Percentiles rank a stretch among this genome's conserved stretches.
These are phyloP conservation scores for Carpinus fangiana DNA, from an alignment of 306 rosid species.

Conservation along the genomic window DNA sequence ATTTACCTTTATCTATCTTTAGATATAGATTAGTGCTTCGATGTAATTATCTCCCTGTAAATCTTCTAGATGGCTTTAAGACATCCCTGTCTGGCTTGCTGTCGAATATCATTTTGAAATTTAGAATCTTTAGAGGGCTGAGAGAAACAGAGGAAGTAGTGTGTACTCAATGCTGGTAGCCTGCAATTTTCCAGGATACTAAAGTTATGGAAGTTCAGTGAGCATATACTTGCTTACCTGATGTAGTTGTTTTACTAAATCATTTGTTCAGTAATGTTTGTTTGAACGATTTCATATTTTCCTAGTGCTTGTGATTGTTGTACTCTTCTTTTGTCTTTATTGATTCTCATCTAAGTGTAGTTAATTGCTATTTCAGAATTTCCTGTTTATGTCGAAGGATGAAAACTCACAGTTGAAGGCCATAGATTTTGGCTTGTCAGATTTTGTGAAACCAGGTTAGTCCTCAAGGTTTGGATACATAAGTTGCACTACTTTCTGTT, in stretches of 20 bases:
- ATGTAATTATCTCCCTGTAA: neutral
- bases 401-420: slow-evolving; percentile 91
- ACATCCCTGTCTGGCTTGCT: neutral
- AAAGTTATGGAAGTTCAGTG: neutral
- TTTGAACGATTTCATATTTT: neutral
- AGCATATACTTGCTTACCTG: neutral
- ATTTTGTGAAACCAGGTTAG: slow-evolving; percentile 86
- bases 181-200: neutral
- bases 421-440: slow-evolving; percentile 95
- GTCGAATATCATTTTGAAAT: neutral
- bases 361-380: slow-evolving; percentile 67
- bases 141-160: neutral
- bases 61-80: neutral
- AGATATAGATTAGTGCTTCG: neutral
- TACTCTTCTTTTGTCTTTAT: slow-evolving; percentile 11
- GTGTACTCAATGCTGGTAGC: neutral
- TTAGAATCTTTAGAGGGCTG: neutral
- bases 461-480: neutral
- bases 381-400: slow-evolving; percentile 71
- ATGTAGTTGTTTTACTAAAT: neutral
- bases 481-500: neutral
- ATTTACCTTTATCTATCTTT: neutral
- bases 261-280: neutral
- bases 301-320: slow-evolving; percentile 15
- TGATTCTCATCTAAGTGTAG: slow-evolving; percentile 28